phyloP scores from a whole-genome alignment of 192 early-diverging fungal genomes.

The Haplosporangium gracile region DNA sequence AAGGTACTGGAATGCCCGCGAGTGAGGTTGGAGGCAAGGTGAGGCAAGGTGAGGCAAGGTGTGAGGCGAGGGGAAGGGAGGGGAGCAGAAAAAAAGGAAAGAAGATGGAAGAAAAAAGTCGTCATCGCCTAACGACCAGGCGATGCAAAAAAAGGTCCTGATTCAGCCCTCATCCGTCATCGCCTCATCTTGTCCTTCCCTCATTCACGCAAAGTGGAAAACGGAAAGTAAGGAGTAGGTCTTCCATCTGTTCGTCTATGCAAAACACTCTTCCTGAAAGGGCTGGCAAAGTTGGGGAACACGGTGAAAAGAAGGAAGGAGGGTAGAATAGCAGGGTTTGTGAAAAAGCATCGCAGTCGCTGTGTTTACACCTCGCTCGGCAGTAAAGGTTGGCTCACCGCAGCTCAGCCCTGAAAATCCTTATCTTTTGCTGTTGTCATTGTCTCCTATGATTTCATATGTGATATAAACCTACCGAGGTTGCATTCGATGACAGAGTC shows the following conservation, averaged over 20 bases:
- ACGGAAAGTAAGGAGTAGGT: not conserved
- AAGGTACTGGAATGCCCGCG: not conserved
- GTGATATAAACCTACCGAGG: conserved; percentile 55
- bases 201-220: not conserved
- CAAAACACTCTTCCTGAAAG: not conserved
- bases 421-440: too few relatives aligned
- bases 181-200: not conserved
- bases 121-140: not conserved
- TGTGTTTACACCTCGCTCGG: too few relatives aligned
- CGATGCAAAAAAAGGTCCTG: not conserved
- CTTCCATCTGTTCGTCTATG: not conserved
- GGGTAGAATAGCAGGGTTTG: not conserved
- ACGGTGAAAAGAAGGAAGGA: not conserved
- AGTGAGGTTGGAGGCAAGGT: too few relatives aligned
- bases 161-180: not conserved
- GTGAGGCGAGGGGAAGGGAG: too few relatives aligned
- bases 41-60: too few relatives aligned
- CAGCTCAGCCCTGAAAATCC: too few relatives aligned
- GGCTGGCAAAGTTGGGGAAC: not conserved
- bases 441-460: not conserved
- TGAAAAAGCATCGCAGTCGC: not conserved
- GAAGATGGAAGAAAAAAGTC: not conserved
- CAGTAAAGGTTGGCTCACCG: too few relatives aligned
- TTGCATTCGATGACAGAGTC: conserved; percentile 66
- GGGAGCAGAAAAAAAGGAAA: too few relatives aligned